Base-by-base conservation (phyloP, 257 asterid species). In the Marsdenia floribunda region DNA sequence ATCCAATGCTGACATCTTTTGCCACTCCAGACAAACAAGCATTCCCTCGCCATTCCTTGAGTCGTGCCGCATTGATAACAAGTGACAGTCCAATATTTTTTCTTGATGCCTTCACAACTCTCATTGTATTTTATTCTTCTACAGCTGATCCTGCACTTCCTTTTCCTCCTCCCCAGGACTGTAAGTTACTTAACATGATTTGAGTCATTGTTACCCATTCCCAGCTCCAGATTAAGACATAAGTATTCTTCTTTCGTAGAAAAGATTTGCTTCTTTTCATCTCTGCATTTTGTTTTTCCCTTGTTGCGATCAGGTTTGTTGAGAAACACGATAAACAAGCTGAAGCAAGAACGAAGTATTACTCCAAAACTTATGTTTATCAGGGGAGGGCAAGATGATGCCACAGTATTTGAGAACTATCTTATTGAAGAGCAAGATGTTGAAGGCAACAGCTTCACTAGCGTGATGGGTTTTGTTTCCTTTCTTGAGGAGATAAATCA, bases 151-250 rank as follows among this genome's bases (percentile, higher is more conserved):
- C 96, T 75, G 70, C 94, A n/a, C 91, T 92, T 71, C 96, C 97
- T 70, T 95, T 88, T 75, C 99, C 99, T 82, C 99, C 99, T 38
- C 98, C 99, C 37, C 99, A 95, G 80, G 93, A 95, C 83, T 95
- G 99, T 92, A 90, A 90, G 99, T 89, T 66, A 47, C 16, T 11
- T 77, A 61, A 72, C 60, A 61, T 53, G 35, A 7, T 63, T 52
- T 64, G 38, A 64, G 29, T 38, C 50, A 65, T 37, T 18, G 15
- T 65, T 38, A 24, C 70, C 24, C 13, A 1, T n/a, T 15, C 47
- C 9, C 37, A 7, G 18, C 19, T 40, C 15, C n/a, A 16, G 21
- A 14, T 14, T 16, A 52, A 52, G 21, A 16, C 6, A 44, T 52
- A 3, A 52, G 58, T 52, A 16, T 52, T 18, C 58, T 52, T 52